Evolutionary conservation across 164 flowering plant species (phyloP), one percentile per base, ranked within the genome.

Genomic region (Amborella trichopoda): DNA sequence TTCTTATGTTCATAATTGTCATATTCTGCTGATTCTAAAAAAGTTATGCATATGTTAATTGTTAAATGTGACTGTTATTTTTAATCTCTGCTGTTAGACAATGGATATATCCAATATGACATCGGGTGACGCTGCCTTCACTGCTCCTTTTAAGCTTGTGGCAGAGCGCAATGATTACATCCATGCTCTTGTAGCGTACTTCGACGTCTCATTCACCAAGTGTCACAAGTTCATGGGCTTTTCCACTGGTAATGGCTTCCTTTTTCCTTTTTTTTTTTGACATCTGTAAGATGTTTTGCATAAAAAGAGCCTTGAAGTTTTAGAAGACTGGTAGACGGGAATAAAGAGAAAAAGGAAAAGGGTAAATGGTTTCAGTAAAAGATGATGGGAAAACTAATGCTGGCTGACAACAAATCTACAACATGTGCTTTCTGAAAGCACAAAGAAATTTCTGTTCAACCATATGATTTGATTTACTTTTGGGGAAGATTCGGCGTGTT

Each of bases 51-150:
- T 12, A 5, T 28, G 19, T 26, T 28, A n/a, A n/a, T 28, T 18
- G 19, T 40, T 17, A 18, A 22, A 18, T 5, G 10, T 18, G 23
- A 43, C 47, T 26, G 5, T 17, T 37, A 5, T 36, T 45, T 10
- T 4, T 43, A 22, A 18, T 20, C 32, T 32, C 21, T 40, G 49
- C 28, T 3, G 58, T 28, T 77, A 91, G 99, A 84, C 84, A 6
- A 91, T 91, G 95, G 95, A 91, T 62, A 91, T 91, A 47, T 91
- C 91, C 3, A 87, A 84, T 67, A 91, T 91, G 99, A 46, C 72
- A 44, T 46, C 88, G 37, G 96, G 85, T 4, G 99, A 91, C 76
- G 94, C 80, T 64, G 80, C 99, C 40, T 91, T 91, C 66, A 74
- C 88, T 0, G 96, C 86, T 10, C 91, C 95, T 8, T 91, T 91